Evolutionary conservation across 1,284 basidiomycete species (phyloP), one percentile per base, ranked within the genome.

Genomic region (Pseudozyma sp.): DNA sequence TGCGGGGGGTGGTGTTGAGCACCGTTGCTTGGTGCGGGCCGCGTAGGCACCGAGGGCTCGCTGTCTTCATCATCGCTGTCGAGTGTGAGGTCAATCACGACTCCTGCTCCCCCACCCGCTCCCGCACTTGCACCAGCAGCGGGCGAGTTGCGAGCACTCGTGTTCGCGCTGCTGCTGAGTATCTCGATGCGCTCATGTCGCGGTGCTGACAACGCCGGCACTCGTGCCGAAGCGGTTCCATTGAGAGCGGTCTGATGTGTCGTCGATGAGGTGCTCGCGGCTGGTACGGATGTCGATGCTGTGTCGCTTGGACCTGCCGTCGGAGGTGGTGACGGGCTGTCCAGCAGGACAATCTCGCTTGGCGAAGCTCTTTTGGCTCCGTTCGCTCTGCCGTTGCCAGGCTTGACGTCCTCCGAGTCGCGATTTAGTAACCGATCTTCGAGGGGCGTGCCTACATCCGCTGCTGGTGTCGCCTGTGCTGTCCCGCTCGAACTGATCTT

Each of bases 401-500:
- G 60, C 35, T 73, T 68, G 37, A 56, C 50, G 24, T 64, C 65
- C 29, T 68, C 65, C 44, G 56, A 52, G 5, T 53, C 46, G 17
- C 49, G 34, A 2, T 17, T 13, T 5, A 13, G 17, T 9, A 55
- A n/a, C 30, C 54, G 35, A 29, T 68, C 71, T 19, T 59, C 37
- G 3, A 55, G 11, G 2, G 16, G 3, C 14, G 61, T 51, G 1
- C 66, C 49, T 8, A 50, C 61, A 7, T 53, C 55, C 4, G 61
- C 58, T 13, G 57, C 60, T 2, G 65, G 54, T 24, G 54, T 57
- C 8, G 51, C 50, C 34, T 50, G 61, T n/a, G 54, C 57, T 5
- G 59, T 50, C 13, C 62, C 62, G 19, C 42, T 50, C 35, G 71
- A 81, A 11, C 53, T 67, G 79, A 90, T 91, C 83, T 91, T 92